Base-by-base conservation (phyloP, 257 asterid species). In the Solanum infundibuliforme region DNA sequence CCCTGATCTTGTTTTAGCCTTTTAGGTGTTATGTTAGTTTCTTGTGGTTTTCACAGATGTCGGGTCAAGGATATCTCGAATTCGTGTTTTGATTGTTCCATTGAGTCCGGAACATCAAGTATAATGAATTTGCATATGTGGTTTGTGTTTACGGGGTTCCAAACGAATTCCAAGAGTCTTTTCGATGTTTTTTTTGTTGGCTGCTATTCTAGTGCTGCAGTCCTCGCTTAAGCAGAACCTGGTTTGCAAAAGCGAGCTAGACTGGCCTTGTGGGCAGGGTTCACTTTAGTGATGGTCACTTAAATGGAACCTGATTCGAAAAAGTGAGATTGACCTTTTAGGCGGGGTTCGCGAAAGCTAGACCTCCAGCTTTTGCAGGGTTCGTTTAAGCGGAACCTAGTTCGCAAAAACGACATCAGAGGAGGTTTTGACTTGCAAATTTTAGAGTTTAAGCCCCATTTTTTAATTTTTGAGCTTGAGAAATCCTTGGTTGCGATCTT, bases 311-410 rank as follows among this genome's bases (percentile, higher is more conserved):
- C 10, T 18, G 10, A 52, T 52, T 52, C 62, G 0, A 18, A 52
- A 52, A 52, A 6, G 62, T 0, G 1, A 52, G n/a, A 2, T 0
- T 6, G 4, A 0, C n/a, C n/a, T 52, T 52, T 52, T 52, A 21
- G 62, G 4, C 9, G 1, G 1, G 62, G 62, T 52, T 52, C 18
- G 1, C n/a, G n/a, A 52, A 6, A 16, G 8, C 4, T 7, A 52
- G 62, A 52, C n/a, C n/a, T 52, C 62, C 9, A 18, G 23, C n/a
- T 18, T 52, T 52, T 52, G n/a, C n/a, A 20, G 4, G 62, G 62
- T 52, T 52, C 4, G n/a, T 52, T 52, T 18, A 52, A 52, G n/a
- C 0, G 0, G 9, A 52, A 52, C 62, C 62, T 52, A 18, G 62
- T 52, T 52, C 4, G 8, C n/a, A 52, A 18, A 52, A 52, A 21